Evolutionary conservation across 495 filamentous ascomycete genomes (phyloP).

Genomic region (Bacidia rubella): DNA sequence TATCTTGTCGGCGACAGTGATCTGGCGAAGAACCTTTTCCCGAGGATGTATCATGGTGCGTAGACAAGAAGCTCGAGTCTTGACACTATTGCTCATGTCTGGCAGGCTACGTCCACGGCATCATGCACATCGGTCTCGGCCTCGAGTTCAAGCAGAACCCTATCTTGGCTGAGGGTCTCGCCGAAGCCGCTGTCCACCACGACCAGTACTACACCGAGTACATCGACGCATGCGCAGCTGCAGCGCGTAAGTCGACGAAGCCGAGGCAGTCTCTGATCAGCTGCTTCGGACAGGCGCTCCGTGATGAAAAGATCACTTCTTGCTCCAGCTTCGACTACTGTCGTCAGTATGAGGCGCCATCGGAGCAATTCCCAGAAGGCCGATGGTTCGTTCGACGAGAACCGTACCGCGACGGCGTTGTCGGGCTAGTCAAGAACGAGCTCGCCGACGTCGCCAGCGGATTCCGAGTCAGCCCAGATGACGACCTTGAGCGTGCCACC

Average conservation of each 20-base stretch:
- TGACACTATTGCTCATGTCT: not conserved
- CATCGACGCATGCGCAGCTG: slow-evolving; percentile 1
- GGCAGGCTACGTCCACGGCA: slow-evolving; percentile 11
- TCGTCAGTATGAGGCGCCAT: slow-evolving; percentile 5
- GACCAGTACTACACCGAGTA: slow-evolving; percentile 13
- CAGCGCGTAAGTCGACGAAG: slow-evolving; percentile 2
- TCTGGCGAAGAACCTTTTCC: slow-evolving; percentile 5
- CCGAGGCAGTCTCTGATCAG: slow-evolving; percentile 2
- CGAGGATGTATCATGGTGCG: slow-evolving; percentile 8
- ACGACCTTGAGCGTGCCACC: slow-evolving; percentile 8
- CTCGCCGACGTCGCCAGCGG: slow-evolving; percentile 10
- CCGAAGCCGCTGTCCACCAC: slow-evolving; percentile 13
- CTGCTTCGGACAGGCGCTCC: not conserved
- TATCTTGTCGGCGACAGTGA: slow-evolving; percentile 5
- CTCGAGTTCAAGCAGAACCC: slow-evolving; percentile 12
- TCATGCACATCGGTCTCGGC: slow-evolving; percentile 15
- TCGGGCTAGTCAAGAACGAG: slow-evolving; percentile 1
- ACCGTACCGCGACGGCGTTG: not conserved
- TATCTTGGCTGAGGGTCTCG: slow-evolving; percentile 11
- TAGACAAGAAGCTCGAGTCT: not conserved
- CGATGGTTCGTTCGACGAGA: not conserved
- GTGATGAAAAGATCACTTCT: not conserved
- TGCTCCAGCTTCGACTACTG: not conserved
- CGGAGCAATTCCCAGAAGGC: not conserved
- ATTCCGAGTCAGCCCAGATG: slow-evolving; percentile 11